These are phyloP conservation scores for Cladophialophora exuberans DNA, from an alignment of 2,329 filamentous ascomycete genomes.

Conservation along the genomic window DNA sequence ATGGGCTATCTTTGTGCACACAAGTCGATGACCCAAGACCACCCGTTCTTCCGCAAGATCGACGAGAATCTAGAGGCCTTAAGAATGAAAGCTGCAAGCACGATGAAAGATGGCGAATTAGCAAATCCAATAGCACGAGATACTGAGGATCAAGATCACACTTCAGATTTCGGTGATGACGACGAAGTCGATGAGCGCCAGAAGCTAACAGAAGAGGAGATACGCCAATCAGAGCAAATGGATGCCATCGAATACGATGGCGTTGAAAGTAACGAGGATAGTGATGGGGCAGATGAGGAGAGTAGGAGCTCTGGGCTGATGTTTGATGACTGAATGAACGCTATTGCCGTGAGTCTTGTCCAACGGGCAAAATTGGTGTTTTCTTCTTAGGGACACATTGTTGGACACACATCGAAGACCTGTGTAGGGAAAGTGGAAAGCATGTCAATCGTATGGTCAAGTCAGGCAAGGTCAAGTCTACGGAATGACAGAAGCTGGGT, in stretches of 20 bases:
- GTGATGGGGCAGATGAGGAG: not conserved
- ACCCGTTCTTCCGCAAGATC: slow-evolving; percentile 36
- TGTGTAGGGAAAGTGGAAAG: too few species aligned
- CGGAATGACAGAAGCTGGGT: too few species aligned
- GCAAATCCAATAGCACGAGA: not conserved
- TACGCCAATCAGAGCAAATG: slow-evolving; percentile 53
- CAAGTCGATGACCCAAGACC: slow-evolving; percentile 33
- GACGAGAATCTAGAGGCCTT: not conserved
- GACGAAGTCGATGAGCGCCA: slow-evolving; percentile 13
- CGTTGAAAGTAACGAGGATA: not conserved
- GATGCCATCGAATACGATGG: slow-evolving; percentile 34
- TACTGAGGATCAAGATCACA: slow-evolving; percentile 4
- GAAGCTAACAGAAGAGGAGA: slow-evolving; percentile 59
- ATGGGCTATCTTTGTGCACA: slow-evolving; percentile 43
- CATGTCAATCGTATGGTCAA: too few species aligned
- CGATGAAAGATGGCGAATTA: not conserved
- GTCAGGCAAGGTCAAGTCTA: too few species aligned
- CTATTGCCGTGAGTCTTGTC: too few species aligned
- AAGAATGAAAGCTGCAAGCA: not conserved
- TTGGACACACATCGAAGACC: too few species aligned
- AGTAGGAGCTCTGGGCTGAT: not conserved
- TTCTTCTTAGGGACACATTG: too few species aligned
- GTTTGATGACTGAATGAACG: not conserved
- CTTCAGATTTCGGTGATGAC: slow-evolving; percentile 11
- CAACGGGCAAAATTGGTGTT: too few species aligned